These are phyloP conservation scores for Xylaria digitata DNA, from an alignment of 2,329 filamentous ascomycete species.

Conservation along the genomic window DNA sequence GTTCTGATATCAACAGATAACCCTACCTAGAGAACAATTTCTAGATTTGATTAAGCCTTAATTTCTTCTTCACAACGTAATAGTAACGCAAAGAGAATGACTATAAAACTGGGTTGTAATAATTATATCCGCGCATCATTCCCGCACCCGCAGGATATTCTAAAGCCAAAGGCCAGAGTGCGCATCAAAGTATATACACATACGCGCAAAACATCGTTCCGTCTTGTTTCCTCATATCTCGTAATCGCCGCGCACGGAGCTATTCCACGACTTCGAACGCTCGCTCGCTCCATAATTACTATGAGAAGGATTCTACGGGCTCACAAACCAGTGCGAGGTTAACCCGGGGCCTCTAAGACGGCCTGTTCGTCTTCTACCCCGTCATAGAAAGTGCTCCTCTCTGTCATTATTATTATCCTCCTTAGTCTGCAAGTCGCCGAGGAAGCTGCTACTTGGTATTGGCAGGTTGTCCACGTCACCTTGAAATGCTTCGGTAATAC, in stretches of 20 bases:
- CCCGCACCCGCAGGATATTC: not conserved
- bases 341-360: conserved; percentile 8
- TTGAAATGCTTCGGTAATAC: conserved; percentile 51
- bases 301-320: conserved; percentile 16
- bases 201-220: not conserved
- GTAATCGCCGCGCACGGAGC: not conserved
- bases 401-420: conserved; percentile 16
- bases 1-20: not conserved
- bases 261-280: not conserved
- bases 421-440: conserved; percentile 1
- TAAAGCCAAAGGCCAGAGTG: not conserved
- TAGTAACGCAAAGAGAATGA: not conserved
- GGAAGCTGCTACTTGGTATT: not conserved
- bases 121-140: not conserved
- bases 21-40: not conserved
- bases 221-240: not conserved
- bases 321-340: conserved; percentile 24
- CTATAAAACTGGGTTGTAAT: not conserved
- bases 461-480: conserved; percentile 40
- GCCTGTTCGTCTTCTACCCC: conserved; percentile 24
- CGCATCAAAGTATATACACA: conserved; percentile 7
- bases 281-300: not conserved
- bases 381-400: conserved; percentile 42
- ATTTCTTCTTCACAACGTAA: not conserved
- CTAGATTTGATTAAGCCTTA: not conserved